Conservation (phyloP, 192 early-diverging fungal species). For the Coemansia sp. region DNA sequence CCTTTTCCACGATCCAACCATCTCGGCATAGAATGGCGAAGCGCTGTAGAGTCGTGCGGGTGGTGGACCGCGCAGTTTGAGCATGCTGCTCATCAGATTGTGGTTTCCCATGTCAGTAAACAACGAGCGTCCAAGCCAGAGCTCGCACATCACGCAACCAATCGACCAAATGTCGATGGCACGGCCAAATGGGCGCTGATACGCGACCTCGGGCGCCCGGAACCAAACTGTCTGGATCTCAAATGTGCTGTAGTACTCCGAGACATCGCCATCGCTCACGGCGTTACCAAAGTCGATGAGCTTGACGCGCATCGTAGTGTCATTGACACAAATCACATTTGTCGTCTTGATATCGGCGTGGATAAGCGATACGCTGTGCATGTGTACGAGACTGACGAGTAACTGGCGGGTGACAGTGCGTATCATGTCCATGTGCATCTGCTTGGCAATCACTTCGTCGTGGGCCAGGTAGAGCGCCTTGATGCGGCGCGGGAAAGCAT, state of each 20-base stretch:
- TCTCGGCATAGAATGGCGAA: conserved; percentile 64
- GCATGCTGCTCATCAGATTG: conserved; percentile 65
- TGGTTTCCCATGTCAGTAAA: conserved; percentile 68
- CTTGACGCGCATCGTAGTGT: conserved; percentile 77
- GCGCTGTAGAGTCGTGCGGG: conserved; percentile 64
- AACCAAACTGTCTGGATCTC: conserved; percentile 98
- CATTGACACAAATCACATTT: conserved; percentile 76
- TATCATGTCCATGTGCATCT: conserved; percentile 56
- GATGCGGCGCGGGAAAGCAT: conserved; percentile 47
- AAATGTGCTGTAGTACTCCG: conserved; percentile 57
- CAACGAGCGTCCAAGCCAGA: conserved; percentile 68
- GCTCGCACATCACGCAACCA: conserved; percentile 78
- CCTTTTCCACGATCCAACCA: conserved; percentile 54
- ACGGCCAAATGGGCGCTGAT: conserved; percentile 62
- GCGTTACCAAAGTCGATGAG: conserved; percentile 97
- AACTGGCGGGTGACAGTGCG: conserved; percentile 87
- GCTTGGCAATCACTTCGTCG: conserved; percentile 38
- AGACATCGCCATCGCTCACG: conserved; percentile 52
- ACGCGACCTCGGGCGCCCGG: conserved; percentile 86
- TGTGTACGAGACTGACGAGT: conserved; percentile 77
- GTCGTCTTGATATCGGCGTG: conserved; percentile 94
- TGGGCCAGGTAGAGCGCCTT: conserved; percentile 27
- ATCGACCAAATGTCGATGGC: conserved; percentile 93
- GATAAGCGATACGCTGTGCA: conserved; percentile 81
- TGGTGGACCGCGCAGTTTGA: conserved; percentile 68